These are phyloP conservation scores for Coemansia guatemalensis DNA, from an alignment of 192 early-diverging fungal species.

Conservation along the genomic window DNA sequence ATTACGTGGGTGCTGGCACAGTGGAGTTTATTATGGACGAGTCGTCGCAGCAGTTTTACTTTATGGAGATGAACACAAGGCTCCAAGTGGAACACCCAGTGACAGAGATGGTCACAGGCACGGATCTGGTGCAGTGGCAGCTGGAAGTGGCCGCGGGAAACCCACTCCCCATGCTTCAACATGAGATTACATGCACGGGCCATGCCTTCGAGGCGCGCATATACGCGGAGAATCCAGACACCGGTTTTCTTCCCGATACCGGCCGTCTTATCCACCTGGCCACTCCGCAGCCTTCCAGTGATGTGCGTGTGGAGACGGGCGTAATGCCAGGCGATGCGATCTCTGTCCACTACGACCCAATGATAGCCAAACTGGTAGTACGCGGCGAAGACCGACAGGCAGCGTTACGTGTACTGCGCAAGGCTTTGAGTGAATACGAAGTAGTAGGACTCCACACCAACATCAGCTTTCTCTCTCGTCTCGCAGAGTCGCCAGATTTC, in stretches of 20 bases:
- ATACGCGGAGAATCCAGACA: constrained; percentile 93
- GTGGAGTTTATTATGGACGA: constrained; percentile 98
- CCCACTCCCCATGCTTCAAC: constrained; percentile 61
- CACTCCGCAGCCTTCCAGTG: constrained; percentile 61
- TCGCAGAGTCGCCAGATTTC: constrained; percentile 80
- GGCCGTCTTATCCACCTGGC: constrained; percentile 79
- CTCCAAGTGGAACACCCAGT: constrained; percentile 95
- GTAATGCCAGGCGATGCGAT: constrained; percentile 89
- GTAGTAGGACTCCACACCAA: constrained; percentile 92
- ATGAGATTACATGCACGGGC: constrained; percentile 71
- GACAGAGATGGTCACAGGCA: constrained; percentile 93
- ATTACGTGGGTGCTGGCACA: constrained; percentile 93
- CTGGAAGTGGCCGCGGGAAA: constrained; percentile 93
- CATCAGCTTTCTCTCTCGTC: constrained; percentile 82
- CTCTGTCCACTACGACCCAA: constrained; percentile 91
- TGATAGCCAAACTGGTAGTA: constrained; percentile 95
- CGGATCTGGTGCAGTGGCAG: constrained; percentile 95
- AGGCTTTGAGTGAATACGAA: constrained; percentile 83
- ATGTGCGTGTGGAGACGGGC: constrained; percentile 89
- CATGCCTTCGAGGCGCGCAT: constrained; percentile 97
- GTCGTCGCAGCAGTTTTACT: constrained; percentile 84
- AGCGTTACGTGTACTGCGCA: constrained; percentile 76
- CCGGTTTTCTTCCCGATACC: constrained; percentile 89
- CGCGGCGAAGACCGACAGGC: constrained; percentile 76
- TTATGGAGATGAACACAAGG: constrained; percentile 98